phyloP scores from a whole-genome alignment of 352 stramenopile genomes.

The Globisporangium cederbergense region DNA sequence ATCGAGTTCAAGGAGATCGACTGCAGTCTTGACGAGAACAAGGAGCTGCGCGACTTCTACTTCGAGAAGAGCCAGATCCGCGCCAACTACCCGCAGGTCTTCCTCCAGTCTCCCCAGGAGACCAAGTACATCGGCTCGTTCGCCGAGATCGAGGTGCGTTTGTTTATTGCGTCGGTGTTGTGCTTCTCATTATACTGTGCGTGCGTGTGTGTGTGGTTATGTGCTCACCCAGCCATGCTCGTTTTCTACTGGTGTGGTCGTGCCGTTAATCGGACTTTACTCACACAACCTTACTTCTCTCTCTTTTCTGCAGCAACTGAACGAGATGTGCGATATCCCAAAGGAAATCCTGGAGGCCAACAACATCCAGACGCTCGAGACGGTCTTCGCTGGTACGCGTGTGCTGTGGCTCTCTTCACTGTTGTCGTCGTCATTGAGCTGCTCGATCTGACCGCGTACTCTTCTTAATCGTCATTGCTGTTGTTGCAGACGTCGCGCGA shows the following conservation, averaged over 20 bases:
- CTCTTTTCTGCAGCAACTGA: constrained; percentile 48
- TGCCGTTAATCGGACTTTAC: not conserved
- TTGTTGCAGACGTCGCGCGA: constrained; percentile 14
- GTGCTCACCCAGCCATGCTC: not conserved
- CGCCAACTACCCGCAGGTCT: constrained; percentile 86
- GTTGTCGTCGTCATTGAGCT: not conserved
- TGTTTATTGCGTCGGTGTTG: too few relatives aligned
- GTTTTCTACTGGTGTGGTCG: not conserved
- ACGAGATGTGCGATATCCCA: constrained; percentile 82
- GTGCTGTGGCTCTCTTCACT: not conserved
- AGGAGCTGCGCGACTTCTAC: constrained; percentile 64
- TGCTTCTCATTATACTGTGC: not conserved
- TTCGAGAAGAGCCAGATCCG: constrained; percentile 77
- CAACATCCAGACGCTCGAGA: constrained; percentile 68
- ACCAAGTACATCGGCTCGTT: constrained; percentile 77
- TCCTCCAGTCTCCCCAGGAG: constrained; percentile 44
- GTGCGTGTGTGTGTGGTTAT: not conserved
- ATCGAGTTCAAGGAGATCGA: constrained; percentile 77
- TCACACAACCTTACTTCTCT: not conserved
- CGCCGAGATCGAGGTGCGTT: constrained; percentile 68
- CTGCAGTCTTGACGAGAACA: constrained; percentile 80
- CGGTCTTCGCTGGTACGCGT: constrained; percentile 63
- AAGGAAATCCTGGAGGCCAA: constrained; percentile 70
- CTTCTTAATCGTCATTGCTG: not conserved
- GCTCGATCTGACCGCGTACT: not conserved